Evolutionary conservation across 2,329 filamentous ascomycete genomes (phyloP).

Genomic region (Colletotrichum noveboracense): DNA sequence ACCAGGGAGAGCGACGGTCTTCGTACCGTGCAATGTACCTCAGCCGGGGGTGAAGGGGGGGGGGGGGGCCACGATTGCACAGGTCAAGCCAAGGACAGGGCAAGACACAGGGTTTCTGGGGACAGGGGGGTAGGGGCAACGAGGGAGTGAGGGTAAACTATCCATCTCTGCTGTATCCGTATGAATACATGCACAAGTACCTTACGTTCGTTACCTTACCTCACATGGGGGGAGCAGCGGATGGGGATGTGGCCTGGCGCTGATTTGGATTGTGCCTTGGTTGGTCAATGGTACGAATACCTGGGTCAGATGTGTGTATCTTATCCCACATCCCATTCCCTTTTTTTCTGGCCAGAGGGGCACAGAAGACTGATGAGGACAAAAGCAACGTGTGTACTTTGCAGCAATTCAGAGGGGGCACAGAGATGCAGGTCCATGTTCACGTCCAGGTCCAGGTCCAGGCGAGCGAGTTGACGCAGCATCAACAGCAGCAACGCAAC

Average conservation of each 20-base stretch:
- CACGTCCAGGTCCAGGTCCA: background rate
- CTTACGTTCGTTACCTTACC: background rate
- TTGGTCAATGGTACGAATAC: background rate
- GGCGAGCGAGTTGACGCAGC: background rate
- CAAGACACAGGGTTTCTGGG: slow-evolving; percentile 15
- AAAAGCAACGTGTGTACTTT: background rate
- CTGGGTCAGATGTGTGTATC: background rate
- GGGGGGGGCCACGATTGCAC: background rate
- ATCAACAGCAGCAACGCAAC: background rate
- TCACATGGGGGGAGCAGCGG: background rate
- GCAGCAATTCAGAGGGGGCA: background rate
- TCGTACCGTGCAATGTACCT: background rate
- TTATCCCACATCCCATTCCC: background rate
- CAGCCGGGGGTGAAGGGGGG: background rate
- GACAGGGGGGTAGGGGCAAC: background rate
- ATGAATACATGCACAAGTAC: background rate
- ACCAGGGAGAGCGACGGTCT: background rate
- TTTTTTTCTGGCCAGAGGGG: background rate
- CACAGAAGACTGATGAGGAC: background rate
- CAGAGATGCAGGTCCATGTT: background rate
- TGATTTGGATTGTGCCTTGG: background rate
- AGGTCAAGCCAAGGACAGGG: slow-evolving; percentile 11
- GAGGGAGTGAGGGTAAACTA: slow-evolving; percentile 4
- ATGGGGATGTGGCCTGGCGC: background rate
- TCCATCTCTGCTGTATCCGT: background rate